Conservation (phyloP, 2,329 filamentous ascomycete genomes). For the Ambrosiella beaveri region DNA sequence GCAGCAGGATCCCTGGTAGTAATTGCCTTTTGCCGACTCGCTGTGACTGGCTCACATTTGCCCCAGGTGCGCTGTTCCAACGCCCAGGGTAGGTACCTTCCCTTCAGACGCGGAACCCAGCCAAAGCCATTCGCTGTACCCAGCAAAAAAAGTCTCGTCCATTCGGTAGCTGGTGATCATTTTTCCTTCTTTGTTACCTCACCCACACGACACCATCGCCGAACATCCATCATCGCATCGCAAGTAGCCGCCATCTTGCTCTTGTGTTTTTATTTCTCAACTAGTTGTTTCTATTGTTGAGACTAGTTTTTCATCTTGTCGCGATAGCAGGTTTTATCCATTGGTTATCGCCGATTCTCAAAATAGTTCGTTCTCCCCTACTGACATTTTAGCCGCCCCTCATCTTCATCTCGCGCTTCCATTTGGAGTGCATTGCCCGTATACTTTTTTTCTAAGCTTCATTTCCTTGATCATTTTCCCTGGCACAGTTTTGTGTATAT, state of each 20-base stretch:
- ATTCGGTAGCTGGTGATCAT: not conserved
- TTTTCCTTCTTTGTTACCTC: not conserved
- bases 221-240: not conserved
- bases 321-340: not conserved
- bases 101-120: not conserved
- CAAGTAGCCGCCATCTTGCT: not conserved
- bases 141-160: slow-evolving; percentile 1
- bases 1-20: too few relatives aligned
- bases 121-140: not conserved
- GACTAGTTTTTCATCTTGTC: not conserved
- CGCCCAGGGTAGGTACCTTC: not conserved
- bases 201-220: not conserved
- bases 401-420: slow-evolving; percentile 5
- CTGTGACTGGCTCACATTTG: not conserved
- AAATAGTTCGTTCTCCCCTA: slow-evolving; percentile 12
- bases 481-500: not conserved
- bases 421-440: slow-evolving; percentile 2
- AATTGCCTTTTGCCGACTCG: too few relatives aligned
- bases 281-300: not conserved
- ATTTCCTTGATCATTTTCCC: not conserved
- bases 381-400: not conserved
- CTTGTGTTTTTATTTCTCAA: not conserved
- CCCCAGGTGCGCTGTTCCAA: too few relatives aligned
- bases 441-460: not conserved
- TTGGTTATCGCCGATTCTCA: slow-evolving; percentile 3